phyloP scores from a whole-genome alignment of 75 land plant genomes.

The Selaginella tamariscina region DNA sequence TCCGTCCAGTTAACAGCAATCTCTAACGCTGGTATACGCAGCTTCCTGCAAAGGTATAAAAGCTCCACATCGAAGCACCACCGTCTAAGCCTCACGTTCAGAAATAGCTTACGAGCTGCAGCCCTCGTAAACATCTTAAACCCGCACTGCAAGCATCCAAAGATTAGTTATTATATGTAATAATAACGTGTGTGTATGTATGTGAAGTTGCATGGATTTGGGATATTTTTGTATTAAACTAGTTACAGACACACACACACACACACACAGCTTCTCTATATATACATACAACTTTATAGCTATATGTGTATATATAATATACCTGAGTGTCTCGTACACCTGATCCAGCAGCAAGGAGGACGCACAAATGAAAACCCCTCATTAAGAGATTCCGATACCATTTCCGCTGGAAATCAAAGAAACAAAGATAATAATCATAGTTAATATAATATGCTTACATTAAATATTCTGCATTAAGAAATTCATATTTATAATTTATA shows the following conservation, averaged over 20 bases:
- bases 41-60: constrained; percentile 65
- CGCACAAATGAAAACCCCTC: constrained; percentile 95
- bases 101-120: constrained; percentile 77
- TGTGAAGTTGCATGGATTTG: too few species aligned
- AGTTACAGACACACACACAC: too few species aligned
- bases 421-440: neutral
- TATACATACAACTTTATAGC: neutral
- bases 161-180: too few species aligned
- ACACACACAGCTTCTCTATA: too few species aligned
- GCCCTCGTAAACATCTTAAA: constrained; percentile 97
- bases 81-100: constrained; percentile 72
- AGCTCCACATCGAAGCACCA: constrained; percentile 99
- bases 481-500: too few species aligned
- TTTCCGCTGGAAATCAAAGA: constrained; percentile 52
- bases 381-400: constrained; percentile 96
- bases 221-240: too few species aligned
- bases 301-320: neutral
- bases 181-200: too few species aligned
- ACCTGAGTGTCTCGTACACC: constrained; percentile 95
- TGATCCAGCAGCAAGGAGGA: constrained; percentile 77
- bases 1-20: constrained; percentile 89
- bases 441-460: too few species aligned
- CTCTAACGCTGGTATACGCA: constrained; percentile 64
- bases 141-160: constrained; percentile 58
- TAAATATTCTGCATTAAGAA: too few species aligned